Evolutionary conservation across 2,329 filamentous ascomycete genomes (phyloP).

Genomic region (Leptographium galeiforme): DNA sequence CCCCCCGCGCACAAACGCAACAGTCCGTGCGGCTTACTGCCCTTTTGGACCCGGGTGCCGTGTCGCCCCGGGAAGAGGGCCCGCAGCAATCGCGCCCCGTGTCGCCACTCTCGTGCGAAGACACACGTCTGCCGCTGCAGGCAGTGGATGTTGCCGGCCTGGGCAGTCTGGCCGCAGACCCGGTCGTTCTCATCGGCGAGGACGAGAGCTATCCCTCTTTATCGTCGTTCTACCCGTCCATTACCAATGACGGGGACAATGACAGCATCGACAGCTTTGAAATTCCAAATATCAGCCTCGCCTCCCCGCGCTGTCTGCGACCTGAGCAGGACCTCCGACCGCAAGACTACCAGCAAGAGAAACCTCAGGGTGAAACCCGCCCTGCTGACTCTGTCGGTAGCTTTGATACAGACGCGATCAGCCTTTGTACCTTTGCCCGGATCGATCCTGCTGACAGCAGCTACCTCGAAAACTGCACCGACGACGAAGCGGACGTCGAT

Average conservation of each 20-base stretch:
- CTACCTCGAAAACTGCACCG: not conserved
- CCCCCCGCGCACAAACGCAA: not conserved
- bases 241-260: slow-evolving; percentile 3
- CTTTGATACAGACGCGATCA: not conserved
- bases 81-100: not conserved
- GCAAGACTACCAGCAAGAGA: not conserved
- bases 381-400: too few species aligned
- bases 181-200: slow-evolving; percentile 1
- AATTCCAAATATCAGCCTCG: slow-evolving; percentile 8
- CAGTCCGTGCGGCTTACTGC: not conserved
- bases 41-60: not conserved
- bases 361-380: not conserved
- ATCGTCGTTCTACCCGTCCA: not conserved
- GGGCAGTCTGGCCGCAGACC: slow-evolving; percentile 7
- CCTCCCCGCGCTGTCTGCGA: not conserved
- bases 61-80: not conserved
- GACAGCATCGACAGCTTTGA: slow-evolving; percentile 12
- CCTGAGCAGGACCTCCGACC: not conserved
- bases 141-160: not conserved
- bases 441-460: not conserved
- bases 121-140: not conserved
- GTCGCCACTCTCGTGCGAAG: not conserved
- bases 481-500: slow-evolving; percentile 9
- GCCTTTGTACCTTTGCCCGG: not conserved
- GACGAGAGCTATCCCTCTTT: not conserved